A percentile compares a stretch with the other conserved stretches of the same genome.
phyloP scores from a whole-genome alignment of 768 basidiomycete species.

The Naematelia aurantialba region DNA sequence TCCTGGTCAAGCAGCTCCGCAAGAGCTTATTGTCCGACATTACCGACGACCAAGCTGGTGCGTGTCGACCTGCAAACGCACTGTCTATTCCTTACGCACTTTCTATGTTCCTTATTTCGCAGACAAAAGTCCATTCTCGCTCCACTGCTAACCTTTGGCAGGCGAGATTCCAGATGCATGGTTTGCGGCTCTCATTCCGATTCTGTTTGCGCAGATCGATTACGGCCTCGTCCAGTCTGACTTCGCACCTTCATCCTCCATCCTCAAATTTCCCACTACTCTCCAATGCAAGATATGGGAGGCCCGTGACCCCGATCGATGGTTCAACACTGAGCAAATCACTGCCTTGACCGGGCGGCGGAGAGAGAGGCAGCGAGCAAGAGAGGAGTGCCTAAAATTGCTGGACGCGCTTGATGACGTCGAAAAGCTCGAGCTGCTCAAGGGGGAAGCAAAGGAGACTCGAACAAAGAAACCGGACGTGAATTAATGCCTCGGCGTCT shows the following conservation, averaged over 20 bases:
- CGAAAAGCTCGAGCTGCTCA: constrained; percentile 34
- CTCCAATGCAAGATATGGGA: constrained; percentile 42
- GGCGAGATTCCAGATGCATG: not conserved
- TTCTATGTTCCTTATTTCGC: too few species aligned
- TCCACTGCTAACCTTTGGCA: constrained; percentile 3
- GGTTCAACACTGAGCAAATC: constrained; percentile 20
- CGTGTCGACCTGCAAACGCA: too few species aligned
- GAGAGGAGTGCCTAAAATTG: constrained; percentile 27
- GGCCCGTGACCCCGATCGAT: constrained; percentile 22
- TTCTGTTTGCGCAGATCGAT: constrained; percentile 26
- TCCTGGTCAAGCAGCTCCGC: constrained; percentile 28
- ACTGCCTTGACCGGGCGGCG: constrained; percentile 9
- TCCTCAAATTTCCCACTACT: constrained; percentile 26
- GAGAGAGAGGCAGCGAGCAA: constrained; percentile 17
- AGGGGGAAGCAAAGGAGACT: constrained; percentile 22
- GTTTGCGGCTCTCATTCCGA: constrained; percentile 21
- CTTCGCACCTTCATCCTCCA: constrained; percentile 23
- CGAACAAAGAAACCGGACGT: constrained; percentile 4
- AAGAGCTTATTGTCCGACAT: constrained; percentile 1
- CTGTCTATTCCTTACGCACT: too few species aligned
- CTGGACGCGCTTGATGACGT: constrained; percentile 35
- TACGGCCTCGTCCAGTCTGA: constrained; percentile 34
- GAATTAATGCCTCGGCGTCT: constrained; percentile 6
- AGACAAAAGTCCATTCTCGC: too few species aligned
- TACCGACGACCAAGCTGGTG: constrained; percentile 13